These are phyloP conservation scores for Canariomyces notabilis DNA, from an alignment of 2,329 filamentous ascomycete genomes.

Conservation along the genomic window DNA sequence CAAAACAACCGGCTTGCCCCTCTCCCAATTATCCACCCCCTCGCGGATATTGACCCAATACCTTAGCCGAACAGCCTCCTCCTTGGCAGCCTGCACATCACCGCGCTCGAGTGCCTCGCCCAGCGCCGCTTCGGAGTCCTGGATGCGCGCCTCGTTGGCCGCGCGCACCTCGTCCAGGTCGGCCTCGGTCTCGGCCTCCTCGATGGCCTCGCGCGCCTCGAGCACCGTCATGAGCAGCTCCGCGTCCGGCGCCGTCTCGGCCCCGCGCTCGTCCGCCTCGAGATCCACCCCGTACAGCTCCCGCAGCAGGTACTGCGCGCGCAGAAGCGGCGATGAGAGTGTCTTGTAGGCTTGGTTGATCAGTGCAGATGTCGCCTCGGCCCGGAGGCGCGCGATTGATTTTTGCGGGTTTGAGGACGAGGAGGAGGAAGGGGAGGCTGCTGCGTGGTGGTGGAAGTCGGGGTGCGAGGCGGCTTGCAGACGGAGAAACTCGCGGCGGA, in stretches of 20 bases:
- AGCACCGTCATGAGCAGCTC: constrained; percentile 74
- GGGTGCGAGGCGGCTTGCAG: constrained; percentile 76
- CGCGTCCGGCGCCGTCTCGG: constrained; percentile 50
- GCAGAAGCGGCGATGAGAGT: constrained; percentile 67
- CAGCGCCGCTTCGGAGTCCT: constrained; percentile 56
- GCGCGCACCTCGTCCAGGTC: constrained; percentile 55
- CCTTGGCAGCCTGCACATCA: constrained; percentile 61
- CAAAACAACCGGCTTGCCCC: constrained; percentile 57
- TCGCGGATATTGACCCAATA: constrained; percentile 91
- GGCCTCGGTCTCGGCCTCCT: constrained; percentile 63
- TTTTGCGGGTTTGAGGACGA: constrained; percentile 1
- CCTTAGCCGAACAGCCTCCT: constrained; percentile 69
- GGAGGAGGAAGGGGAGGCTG: constrained; percentile 8
- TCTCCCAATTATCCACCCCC: constrained; percentile 78
- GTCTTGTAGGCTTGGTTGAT: constrained; percentile 94
- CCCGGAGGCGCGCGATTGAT: constrained; percentile 37
- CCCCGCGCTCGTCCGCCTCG: constrained; percentile 67
- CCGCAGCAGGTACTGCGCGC: constrained; percentile 82
- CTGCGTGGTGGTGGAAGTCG: constrained; percentile 50
- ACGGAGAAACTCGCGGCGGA: constrained; percentile 80
- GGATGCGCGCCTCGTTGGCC: constrained; percentile 65
- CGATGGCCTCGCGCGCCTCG: constrained; percentile 71
- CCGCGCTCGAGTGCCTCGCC: constrained; percentile 61
- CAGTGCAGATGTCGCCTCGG: constrained; percentile 71
- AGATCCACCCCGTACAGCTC: constrained; percentile 70